phyloP scores from a whole-genome alignment of 108 stramenopile genomes.

The Mayamaea pseudoterrestris region DNA sequence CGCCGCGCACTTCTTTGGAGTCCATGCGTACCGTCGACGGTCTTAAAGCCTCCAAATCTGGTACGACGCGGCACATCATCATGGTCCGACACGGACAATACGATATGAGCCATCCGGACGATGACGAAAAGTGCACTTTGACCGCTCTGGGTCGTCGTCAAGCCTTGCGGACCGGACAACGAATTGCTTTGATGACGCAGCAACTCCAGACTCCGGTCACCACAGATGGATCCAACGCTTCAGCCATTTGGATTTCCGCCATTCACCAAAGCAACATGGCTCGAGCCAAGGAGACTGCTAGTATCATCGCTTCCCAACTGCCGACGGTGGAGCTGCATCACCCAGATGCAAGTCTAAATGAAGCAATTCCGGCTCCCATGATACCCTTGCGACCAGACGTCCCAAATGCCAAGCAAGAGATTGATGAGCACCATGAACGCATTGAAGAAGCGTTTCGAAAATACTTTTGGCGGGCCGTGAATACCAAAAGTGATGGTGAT shows the following conservation, averaged over 20 bases:
- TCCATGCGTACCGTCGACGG: neutral
- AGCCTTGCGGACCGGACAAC: slow-evolving; percentile 67
- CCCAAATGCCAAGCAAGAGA: slow-evolving; percentile 30
- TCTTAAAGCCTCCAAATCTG: no score
- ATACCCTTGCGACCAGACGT: slow-evolving; percentile 59
- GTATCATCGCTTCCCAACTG: slow-evolving; percentile 58
- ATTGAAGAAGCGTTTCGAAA: slow-evolving; percentile 81
- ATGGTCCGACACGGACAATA: slow-evolving; percentile 87
- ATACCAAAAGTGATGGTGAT: no score
- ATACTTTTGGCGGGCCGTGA: slow-evolving; percentile 83
- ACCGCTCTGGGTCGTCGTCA: slow-evolving; percentile 80
- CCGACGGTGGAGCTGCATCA: slow-evolving; percentile 31
- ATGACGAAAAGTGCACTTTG: slow-evolving; percentile 66
- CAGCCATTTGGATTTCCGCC: slow-evolving; percentile 58
- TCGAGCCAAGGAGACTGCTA: slow-evolving; percentile 77
- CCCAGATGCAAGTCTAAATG: slow-evolving; percentile 75
- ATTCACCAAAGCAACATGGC: slow-evolving; percentile 70
- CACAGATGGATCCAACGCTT: no score
- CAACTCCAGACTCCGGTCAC: slow-evolving; percentile 47
- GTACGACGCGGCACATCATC: slow-evolving; percentile 80
- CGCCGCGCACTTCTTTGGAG: neutral
- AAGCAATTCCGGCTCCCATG: slow-evolving; percentile 65
- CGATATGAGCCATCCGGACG: slow-evolving; percentile 64
- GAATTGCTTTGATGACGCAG: slow-evolving; percentile 46
- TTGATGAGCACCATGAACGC: slow-evolving; percentile 60